phyloP scores from a whole-genome alignment of 2,329 filamentous ascomycete species.

The Neodidymelliopsis sp. region DNA sequence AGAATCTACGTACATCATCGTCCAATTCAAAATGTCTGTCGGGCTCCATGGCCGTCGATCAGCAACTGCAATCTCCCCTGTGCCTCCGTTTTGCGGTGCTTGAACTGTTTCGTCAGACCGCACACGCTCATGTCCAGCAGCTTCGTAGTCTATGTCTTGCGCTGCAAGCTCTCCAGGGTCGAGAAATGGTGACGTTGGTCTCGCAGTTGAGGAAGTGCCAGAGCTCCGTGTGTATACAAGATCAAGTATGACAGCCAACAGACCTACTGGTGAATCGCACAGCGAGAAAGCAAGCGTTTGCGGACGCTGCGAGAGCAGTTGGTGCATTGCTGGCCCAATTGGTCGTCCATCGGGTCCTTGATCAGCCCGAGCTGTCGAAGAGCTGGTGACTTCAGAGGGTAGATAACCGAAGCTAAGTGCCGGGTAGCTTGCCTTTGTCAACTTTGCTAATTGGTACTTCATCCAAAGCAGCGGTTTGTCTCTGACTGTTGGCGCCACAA shows the following conservation, averaged over 20 bases:
- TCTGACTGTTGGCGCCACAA: conserved; percentile 58
- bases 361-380: not conserved
- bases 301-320: conserved; percentile 41
- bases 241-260: conserved; percentile 45
- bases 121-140: conserved; percentile 12
- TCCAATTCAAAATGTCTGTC: conserved; percentile 63
- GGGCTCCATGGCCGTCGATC: conserved; percentile 38
- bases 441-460: conserved; percentile 63
- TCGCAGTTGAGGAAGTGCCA: conserved; percentile 22
- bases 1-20: conserved; percentile 53
- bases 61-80: not conserved
- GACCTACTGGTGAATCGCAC: conserved; percentile 49
- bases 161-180: conserved; percentile 41
- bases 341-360: not conserved
- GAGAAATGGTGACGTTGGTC: conserved; percentile 41
- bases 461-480: conserved; percentile 59
- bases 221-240: conserved; percentile 36
- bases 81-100: not conserved
- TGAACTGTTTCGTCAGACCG: conserved; percentile 11
- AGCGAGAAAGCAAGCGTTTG: conserved; percentile 48
- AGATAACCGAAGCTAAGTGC: conserved; percentile 64
- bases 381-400: conserved; percentile 51
- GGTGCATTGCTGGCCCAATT: conserved; percentile 29
- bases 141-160: conserved; percentile 23
- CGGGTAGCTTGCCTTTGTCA: conserved; percentile 50